Percentiles rank a stretch among this genome's conserved stretches.
Conservation (phyloP, 2,329 filamentous ascomycete genomes). For the Pseudocercospora crystallina region DNA sequence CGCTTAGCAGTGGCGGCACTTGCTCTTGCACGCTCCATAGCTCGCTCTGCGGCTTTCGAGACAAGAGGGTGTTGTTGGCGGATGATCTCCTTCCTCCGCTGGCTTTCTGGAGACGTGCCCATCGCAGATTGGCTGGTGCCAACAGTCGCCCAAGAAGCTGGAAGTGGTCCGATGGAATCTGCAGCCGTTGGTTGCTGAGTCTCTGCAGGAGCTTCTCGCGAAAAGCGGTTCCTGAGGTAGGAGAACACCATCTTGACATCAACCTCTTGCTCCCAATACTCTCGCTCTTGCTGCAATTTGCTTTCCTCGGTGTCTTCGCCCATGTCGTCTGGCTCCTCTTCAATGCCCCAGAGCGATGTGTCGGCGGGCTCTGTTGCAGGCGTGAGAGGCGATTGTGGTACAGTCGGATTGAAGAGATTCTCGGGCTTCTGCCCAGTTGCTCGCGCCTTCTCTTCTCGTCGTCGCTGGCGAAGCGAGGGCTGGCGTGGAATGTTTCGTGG, state of each 20-base stretch:
- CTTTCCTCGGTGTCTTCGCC: conserved; percentile 29
- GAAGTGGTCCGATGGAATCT: conserved; percentile 30
- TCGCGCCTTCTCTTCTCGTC: conserved; percentile 20
- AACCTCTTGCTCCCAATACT: conserved; percentile 92
- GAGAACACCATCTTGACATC: conserved; percentile 90
- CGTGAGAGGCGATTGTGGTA: conserved; percentile 31
- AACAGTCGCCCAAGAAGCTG: conserved; percentile 35
- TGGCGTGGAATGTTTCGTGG: conserved; percentile 40
- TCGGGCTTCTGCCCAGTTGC: conserved; percentile 19
- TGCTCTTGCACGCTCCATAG: conserved; percentile 42
- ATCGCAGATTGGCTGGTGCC: conserved; percentile 39
- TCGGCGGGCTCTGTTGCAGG: conserved; percentile 38
- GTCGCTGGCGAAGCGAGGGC: conserved; percentile 28
- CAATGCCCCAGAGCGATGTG: conserved; percentile 65
- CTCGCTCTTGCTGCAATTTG: conserved; percentile 50
- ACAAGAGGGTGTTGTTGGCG: conserved; percentile 87
- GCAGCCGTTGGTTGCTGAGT: conserved; percentile 18
- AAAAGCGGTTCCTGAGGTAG: conserved; percentile 76
- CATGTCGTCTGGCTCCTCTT: conserved; percentile 54
- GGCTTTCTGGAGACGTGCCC: conserved; percentile 56
- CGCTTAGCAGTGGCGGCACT: conserved; percentile 17
- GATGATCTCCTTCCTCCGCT: conserved; percentile 78
- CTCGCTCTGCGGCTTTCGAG: conserved; percentile 50
- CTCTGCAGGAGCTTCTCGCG: conserved; percentile 38
- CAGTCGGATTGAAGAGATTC: conserved; percentile 32